Base-by-base conservation (phyloP, 1,284 basidiomycete genomes). In the Ceratorhiza oryzae-sativae region DNA sequence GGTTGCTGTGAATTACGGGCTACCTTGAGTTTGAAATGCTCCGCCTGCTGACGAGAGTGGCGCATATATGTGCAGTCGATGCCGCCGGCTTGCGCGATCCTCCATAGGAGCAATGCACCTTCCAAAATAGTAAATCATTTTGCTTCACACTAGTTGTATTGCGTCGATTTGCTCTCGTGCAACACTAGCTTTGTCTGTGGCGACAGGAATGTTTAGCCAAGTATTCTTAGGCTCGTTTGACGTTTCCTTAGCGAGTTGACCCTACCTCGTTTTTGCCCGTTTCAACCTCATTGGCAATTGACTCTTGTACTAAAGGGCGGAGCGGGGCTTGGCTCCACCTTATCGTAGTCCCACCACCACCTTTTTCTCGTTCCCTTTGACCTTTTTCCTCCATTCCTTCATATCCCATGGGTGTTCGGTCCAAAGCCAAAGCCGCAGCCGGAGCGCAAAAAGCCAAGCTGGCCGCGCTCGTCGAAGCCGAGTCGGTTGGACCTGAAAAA, bases 401-500 rank as follows among this genome's bases (percentile, higher is more conserved):
- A 32, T 56, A n/a, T 53, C 25, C 18, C 5, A 70, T 70, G 67
- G 67, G 67, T 58, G 27, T 58, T 15, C 53, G 55, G 30, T 27
- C 51, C 6, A 75, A 77, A 77, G 13, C 75, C 76, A 61, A 48
- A 48, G 46, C 79, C 75, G 75, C 73, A 8, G 58, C 63, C 4
- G n/a, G 39, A 15, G 56, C 62, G 8, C 34, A 45, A 23, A 48
- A 56, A 13, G 34, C 36, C 2, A 67, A 51, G 23, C 61, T 41
- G 18, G 25, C 30, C 12, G 53, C 62, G 12, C 46, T 45, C 12
- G 12, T 49, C 45, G 61, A 67, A n/a, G 32, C 53, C 8, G 51
- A 72, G 36, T 20, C 23, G 30, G 20, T 46, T 58, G 63, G 77
- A 23, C 72, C 75, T 60, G 77, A 80, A 71, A 78, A 78, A 58